phyloP scores from a whole-genome alignment of 2,329 filamentous ascomycete genomes.

The Lachnellula hyalina region DNA sequence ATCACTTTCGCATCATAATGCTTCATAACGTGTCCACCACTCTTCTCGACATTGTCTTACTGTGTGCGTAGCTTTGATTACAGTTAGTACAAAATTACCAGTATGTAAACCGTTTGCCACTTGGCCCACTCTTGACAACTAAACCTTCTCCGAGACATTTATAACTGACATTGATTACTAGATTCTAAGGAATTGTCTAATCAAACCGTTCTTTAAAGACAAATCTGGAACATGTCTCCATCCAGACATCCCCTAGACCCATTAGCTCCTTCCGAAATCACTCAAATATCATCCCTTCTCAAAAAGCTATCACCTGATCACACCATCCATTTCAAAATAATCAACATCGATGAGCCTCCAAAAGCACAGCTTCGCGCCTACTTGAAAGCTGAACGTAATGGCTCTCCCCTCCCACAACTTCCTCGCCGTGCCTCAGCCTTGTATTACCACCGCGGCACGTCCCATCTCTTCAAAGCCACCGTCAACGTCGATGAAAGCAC shows the following conservation, averaged over 20 bases:
- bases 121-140: not conserved
- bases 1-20: too few species aligned
- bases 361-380: slow-evolving; percentile 17
- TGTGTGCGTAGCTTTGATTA: not conserved
- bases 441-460: slow-evolving; percentile 21
- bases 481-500: slow-evolving; percentile 15
- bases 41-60: too few species aligned
- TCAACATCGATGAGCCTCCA: slow-evolving; percentile 21
- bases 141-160: not conserved
- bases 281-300: slow-evolving; percentile 15
- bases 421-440: slow-evolving; percentile 15
- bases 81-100: not conserved
- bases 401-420: not conserved
- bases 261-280: slow-evolving; percentile 18
- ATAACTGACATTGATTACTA: not conserved
- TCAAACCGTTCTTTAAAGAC: not conserved
- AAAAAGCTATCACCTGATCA: slow-evolving; percentile 12
- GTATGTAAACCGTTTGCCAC: not conserved
- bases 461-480: slow-evolving; percentile 19
- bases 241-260: slow-evolving; percentile 22
- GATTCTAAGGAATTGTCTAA: not conserved
- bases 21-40: too few species aligned
- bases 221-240: not conserved
- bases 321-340: slow-evolving; percentile 23
- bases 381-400: slow-evolving; percentile 19